Percentiles rank a stretch among this genome's conserved stretches.
These are phyloP conservation scores for Tuber magnatum DNA, from an alignment of 495 filamentous ascomycete species.

Conservation along the genomic window DNA sequence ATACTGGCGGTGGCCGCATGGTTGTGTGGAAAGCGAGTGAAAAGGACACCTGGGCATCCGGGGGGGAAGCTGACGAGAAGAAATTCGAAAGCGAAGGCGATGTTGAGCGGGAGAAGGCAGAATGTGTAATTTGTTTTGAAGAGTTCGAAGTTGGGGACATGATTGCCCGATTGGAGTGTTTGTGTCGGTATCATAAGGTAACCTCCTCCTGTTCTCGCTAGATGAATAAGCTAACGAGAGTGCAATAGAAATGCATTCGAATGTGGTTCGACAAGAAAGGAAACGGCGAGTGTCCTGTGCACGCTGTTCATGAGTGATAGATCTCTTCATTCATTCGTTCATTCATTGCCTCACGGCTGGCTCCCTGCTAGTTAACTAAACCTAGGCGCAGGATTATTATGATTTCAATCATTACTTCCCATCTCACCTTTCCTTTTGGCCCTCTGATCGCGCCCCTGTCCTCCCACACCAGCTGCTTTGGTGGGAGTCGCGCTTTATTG, in stretches of 20 bases:
- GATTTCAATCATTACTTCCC: not conserved
- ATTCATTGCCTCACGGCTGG: not conserved
- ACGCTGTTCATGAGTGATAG: conserved; percentile 44
- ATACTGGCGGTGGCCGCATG: conserved; percentile 47
- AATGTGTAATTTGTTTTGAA: conserved; percentile 94
- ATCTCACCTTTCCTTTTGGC: not conserved
- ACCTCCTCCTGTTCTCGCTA: conserved; percentile 12
- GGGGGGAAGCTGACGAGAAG: conserved; percentile 10
- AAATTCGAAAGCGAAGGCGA: not conserved
- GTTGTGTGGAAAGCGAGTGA: conserved; percentile 74
- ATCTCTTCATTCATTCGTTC: conserved; percentile 6
- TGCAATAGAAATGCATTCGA: conserved; percentile 41
- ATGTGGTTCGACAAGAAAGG: conserved; percentile 52
- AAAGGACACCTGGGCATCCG: conserved; percentile 55
- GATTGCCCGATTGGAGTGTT: conserved; percentile 80
- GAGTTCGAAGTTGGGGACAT: conserved; percentile 80
- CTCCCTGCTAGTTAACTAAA: not conserved
- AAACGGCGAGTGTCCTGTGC: conserved; percentile 50
- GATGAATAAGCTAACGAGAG: conserved; percentile 10
- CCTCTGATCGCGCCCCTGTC: not conserved
- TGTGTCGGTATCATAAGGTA: conserved; percentile 80
- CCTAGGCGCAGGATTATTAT: not conserved
- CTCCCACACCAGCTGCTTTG: not conserved
- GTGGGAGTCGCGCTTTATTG: not conserved
- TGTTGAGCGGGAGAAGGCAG: conserved; percentile 43